Conservation (phyloP, 2,329 filamentous ascomycete species). For the Hypomyces perniciosus region DNA sequence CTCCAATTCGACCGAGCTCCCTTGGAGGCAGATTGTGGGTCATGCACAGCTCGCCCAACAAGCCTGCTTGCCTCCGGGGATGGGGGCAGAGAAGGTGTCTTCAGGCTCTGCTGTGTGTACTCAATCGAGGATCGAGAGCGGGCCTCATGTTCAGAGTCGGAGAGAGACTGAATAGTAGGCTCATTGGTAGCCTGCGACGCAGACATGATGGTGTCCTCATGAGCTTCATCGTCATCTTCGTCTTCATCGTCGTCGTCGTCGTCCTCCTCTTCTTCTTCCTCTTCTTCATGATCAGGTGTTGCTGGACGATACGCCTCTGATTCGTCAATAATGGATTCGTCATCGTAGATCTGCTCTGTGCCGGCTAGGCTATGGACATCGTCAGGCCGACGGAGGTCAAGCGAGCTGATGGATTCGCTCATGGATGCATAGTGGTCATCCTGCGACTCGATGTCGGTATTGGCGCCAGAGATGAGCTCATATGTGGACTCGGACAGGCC, state of each 20-base stretch:
- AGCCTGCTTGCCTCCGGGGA: slow-evolving; percentile 30
- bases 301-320: slow-evolving; percentile 15
- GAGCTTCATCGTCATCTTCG: slow-evolving; percentile 3
- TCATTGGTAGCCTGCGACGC: slow-evolving; percentile 8
- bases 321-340: slow-evolving; percentile 33
- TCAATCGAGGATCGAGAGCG: slow-evolving; percentile 37
- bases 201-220: slow-evolving; percentile 10
- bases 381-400: slow-evolving; percentile 43
- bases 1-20: slow-evolving; percentile 2
- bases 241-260: neutral
- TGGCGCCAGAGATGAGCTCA: slow-evolving; percentile 43
- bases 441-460: slow-evolving; percentile 48
- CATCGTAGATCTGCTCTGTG: slow-evolving; percentile 43
- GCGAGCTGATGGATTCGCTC: slow-evolving; percentile 44
- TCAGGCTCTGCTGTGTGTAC: slow-evolving; percentile 44
- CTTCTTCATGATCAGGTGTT: slow-evolving; percentile 8
- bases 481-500: slow-evolving; percentile 51
- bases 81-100: slow-evolving; percentile 36
- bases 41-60: slow-evolving; percentile 16
- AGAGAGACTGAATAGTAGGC: slow-evolving; percentile 18
- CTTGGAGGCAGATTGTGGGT: slow-evolving; percentile 9
- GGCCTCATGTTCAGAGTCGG: slow-evolving; percentile 33
- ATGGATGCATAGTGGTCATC: slow-evolving; percentile 42
- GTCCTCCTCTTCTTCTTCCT: slow-evolving; percentile 12
- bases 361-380: slow-evolving; percentile 47